Base-by-base conservation (phyloP, 345 rosid species). In the Streptanthus diversifolius region DNA sequence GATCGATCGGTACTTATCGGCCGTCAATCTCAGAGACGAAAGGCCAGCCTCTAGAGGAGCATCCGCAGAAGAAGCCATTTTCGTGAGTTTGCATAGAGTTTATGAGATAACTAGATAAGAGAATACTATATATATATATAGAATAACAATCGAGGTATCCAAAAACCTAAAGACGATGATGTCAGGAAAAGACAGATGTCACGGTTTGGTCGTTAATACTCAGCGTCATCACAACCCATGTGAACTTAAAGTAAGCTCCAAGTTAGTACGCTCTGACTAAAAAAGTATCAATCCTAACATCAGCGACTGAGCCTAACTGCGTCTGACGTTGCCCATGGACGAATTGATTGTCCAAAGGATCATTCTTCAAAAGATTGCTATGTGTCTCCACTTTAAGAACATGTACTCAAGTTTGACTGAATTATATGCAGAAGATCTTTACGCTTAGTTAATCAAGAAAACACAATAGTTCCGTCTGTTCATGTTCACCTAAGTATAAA, bases 1-100 rank as follows among this genome's bases (percentile, higher is more conserved):
- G 83, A 91, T 72, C 2, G 86, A 79, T 59, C 97, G 83, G 78
- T 90, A 90, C 80, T 81, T 88, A 60, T 90, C 97, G 18, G 71
- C 78, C 1, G 63, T 73, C 44, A 58, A 6, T 13, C 25, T 64
- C 13, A 71, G 35, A 37, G 71, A 43, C 39, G 75, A 54, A 47
- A 62, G 19, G 14, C 27, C 71, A 33, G 35, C 22, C 35, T 33
- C 59, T 1, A 62, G 14, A 68, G 51, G 9, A 69, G 52, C 33
- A 43, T 63, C 80, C 47, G 29, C 30, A 61, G 64, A 63, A 43
- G 32, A 56, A 70, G 75, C 35, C 75, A 76, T 76, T 64, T 63
- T 64, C 8, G 17, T 63, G 60, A 66, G 12, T 57, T 74, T 67
- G 63, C 5, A 18, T 5, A 63, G 21, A 30, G 13, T 25, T 45